Evolutionary conservation across 2,329 filamentous ascomycete species (phyloP).

Genomic region (Trichoderma polysporum): DNA sequence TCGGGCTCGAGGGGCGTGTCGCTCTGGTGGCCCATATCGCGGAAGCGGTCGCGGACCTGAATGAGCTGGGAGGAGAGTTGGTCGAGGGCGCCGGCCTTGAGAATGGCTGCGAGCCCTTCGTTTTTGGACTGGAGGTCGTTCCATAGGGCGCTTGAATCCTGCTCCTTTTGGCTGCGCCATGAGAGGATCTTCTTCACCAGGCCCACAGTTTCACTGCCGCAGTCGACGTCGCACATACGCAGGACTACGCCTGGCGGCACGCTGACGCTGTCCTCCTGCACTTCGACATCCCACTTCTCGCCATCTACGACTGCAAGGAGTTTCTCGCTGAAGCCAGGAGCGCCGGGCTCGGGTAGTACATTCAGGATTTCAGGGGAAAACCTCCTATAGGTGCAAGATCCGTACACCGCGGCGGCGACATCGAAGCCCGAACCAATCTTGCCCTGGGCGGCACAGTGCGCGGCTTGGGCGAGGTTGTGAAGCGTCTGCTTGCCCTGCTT

Average conservation of each 20-base stretch:
- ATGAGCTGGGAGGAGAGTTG: slow-evolving; percentile 49
- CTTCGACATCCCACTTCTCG: slow-evolving; percentile 74
- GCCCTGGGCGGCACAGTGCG: slow-evolving; percentile 93
- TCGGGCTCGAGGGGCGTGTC: slow-evolving; percentile 85
- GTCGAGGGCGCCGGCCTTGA: slow-evolving; percentile 52
- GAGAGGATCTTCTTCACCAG: slow-evolving; percentile 92
- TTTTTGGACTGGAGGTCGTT: slow-evolving; percentile 71
- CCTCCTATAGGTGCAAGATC: slow-evolving; percentile 86
- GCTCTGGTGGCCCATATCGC: slow-evolving; percentile 71
- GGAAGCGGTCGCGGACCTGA: slow-evolving; percentile 61
- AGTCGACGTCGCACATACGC: slow-evolving; percentile 95
- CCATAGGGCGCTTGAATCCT: slow-evolving; percentile 71
- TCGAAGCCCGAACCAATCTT: slow-evolving; percentile 97
- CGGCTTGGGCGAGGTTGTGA: slow-evolving; percentile 91
- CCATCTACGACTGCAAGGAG: slow-evolving; percentile 68
- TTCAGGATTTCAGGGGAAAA: slow-evolving; percentile 79
- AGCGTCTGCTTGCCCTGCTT: slow-evolving; percentile 59
- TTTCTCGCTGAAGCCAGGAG: slow-evolving; percentile 63
- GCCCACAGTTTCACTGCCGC: slow-evolving; percentile 85
- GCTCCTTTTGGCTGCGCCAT: slow-evolving; percentile 69
- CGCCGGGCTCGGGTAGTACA: slow-evolving; percentile 64
- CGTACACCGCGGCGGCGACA: slow-evolving; percentile 88
- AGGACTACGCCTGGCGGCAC: slow-evolving; percentile 74
- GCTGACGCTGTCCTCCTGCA: slow-evolving; percentile 65
- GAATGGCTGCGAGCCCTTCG: slow-evolving; percentile 63